These are phyloP conservation scores for Monosporozyma aerobia DNA, from an alignment of 805 yeast species.

Conservation along the genomic window DNA sequence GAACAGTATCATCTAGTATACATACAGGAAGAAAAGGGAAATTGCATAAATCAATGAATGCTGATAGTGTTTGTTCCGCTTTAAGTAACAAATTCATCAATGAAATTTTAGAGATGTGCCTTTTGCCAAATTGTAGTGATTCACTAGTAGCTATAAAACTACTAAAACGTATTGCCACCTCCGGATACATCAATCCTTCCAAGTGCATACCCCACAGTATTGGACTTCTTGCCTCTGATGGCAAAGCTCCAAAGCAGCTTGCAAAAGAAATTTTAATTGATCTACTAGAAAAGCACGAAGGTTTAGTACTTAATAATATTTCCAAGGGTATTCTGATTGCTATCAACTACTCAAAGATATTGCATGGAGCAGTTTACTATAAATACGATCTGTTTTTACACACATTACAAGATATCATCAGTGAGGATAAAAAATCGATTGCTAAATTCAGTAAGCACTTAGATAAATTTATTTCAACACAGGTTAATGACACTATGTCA, in stretches of 20 bases:
- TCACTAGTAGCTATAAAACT: slow-evolving; percentile 47
- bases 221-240: slow-evolving; percentile 53
- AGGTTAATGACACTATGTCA: slow-evolving; percentile 7
- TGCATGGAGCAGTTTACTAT: slow-evolving; percentile 6
- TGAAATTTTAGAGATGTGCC: slow-evolving; percentile 40
- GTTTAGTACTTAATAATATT: slow-evolving; percentile 58
- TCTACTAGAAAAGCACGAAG: slow-evolving; percentile 57
- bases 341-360: slow-evolving; percentile 30
- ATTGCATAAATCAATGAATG: slow-evolving; percentile 31
- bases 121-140: slow-evolving; percentile 36
- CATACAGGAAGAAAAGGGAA: neutral
- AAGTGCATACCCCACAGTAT: slow-evolving; percentile 58
- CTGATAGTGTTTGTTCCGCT: slow-evolving; percentile 68
- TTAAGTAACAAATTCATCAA: slow-evolving; percentile 54
- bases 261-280: slow-evolving; percentile 47
- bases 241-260: slow-evolving; percentile 33
- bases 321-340: slow-evolving; percentile 54
- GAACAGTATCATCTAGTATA: slow-evolving; percentile 27
- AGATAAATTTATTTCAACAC: slow-evolving; percentile 8
- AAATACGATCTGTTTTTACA: slow-evolving; percentile 10
- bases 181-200: slow-evolving; percentile 72
- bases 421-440: slow-evolving; percentile 12
- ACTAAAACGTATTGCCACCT: slow-evolving; percentile 44
- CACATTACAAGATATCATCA: slow-evolving; percentile 12
- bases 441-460: slow-evolving; percentile 13